Evolutionary conservation across 1,284 basidiomycete species (phyloP).

Genomic region (Crucibulum parvulum): DNA sequence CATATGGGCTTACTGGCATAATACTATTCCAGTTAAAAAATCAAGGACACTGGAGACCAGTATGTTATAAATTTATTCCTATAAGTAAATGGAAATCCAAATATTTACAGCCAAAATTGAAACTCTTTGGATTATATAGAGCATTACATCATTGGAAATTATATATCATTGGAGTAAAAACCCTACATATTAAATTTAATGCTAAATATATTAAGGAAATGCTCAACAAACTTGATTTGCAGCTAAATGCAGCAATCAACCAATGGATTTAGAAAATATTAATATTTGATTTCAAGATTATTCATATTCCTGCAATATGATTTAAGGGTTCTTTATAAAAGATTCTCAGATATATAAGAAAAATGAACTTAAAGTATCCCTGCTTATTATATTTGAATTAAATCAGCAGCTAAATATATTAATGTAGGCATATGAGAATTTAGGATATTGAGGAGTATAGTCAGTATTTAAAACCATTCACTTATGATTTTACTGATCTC

Average conservation of each 20-base stretch:
- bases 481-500: no score
- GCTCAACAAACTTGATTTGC: conserved; percentile 41
- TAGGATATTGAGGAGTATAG: no score
- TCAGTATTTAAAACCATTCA: no score
- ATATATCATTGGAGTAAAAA: conserved; percentile 30
- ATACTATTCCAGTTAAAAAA: conserved; percentile 25
- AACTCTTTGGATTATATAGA: conserved; percentile 39
- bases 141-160: conserved; percentile 22
- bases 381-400: no score
- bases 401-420: no score
- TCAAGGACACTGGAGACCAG: conserved; percentile 2
- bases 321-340: conserved; percentile 20
- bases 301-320: conserved; percentile 36
- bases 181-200: conserved; percentile 40
- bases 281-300: conserved; percentile 42
- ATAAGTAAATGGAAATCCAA: conserved; percentile 31
- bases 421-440: no score
- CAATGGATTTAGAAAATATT: conserved; percentile 45
- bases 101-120: conserved; percentile 41
- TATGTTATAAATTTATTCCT: conserved; percentile 32
- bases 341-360: no score
- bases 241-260: conserved; percentile 45
- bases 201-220: conserved; percentile 46
- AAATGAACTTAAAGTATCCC: no score
- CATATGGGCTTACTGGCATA: conserved; percentile 34